Evolutionary conservation across 768 basidiomycete genomes (phyloP).

Genomic region (Pleurotus salmoneostramineus): DNA sequence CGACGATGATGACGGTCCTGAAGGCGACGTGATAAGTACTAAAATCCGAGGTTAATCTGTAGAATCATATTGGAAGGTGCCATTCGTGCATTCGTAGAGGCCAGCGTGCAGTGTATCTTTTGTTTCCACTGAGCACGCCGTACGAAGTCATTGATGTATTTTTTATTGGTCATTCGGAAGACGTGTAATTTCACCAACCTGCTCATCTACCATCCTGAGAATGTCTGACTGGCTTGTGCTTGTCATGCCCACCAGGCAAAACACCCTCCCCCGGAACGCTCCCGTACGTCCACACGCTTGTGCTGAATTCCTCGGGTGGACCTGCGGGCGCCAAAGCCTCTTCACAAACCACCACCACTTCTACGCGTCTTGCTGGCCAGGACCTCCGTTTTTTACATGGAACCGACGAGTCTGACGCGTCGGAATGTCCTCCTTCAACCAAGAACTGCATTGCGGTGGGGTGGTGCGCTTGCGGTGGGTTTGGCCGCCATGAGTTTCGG

Average conservation of each 20-base stretch:
- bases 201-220: too few relatives aligned
- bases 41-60: slow-evolving; percentile 28
- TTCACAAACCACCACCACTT: not conserved
- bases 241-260: too few relatives aligned
- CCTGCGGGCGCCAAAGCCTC: not conserved
- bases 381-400: not conserved
- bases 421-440: slow-evolving; percentile 11
- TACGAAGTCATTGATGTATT: too few relatives aligned
- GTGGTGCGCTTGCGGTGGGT: slow-evolving; percentile 35
- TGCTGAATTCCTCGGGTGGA: too few relatives aligned
- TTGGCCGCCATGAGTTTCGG: slow-evolving; percentile 30
- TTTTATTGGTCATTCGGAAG: too few relatives aligned
- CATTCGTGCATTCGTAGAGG: not conserved
- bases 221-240: too few relatives aligned
- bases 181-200: too few relatives aligned
- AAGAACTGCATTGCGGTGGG: slow-evolving; percentile 28
- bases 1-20: slow-evolving; percentile 17
- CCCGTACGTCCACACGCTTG: too few relatives aligned
- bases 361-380: slow-evolving; percentile 6
- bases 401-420: slow-evolving; percentile 1
- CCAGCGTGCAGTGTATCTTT: too few relatives aligned
- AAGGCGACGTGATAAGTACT: slow-evolving; percentile 25
- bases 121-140: too few relatives aligned
- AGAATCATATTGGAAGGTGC: not conserved
- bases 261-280: too few relatives aligned